phyloP scores from a whole-genome alignment of 106 monocot genomes.

The Dendrobium catenatum region DNA sequence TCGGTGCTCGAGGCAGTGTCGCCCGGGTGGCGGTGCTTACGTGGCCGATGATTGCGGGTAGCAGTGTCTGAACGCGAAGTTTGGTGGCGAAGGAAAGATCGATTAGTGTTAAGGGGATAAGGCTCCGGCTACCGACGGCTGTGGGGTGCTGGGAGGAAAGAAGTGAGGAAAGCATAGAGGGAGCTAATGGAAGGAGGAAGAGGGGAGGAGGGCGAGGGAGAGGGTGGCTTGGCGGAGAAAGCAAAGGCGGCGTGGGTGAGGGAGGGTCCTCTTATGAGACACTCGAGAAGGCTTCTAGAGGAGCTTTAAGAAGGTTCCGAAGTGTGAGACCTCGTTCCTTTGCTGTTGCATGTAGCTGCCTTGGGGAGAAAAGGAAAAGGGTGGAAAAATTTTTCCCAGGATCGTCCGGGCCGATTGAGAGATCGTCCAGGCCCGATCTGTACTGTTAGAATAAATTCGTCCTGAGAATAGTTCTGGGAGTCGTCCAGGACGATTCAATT shows the following conservation, averaged over 20 bases:
- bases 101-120: no score
- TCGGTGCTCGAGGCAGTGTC: constrained; percentile 44
- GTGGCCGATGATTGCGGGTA: constrained; percentile 58
- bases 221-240: background rate
- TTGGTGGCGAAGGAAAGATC: no score
- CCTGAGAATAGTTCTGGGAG: no score
- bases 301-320: constrained; percentile 8
- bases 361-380: no score
- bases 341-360: no score
- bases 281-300: constrained; percentile 11
- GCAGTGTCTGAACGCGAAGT: constrained; percentile 41
- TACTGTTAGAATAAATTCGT: no score
- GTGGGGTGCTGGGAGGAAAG: constrained; percentile 7
- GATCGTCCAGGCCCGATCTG: no score
- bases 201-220: constrained; percentile 13
- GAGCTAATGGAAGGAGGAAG: constrained; percentile 18
- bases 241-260: constrained; percentile 12
- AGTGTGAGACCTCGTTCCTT: no score
- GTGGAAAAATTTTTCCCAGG: no score
- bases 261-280: constrained; percentile 14
- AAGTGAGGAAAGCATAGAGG: constrained; percentile 13
- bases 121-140: background rate
- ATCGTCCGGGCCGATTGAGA: no score
- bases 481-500: no score
- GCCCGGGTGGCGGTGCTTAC: constrained; percentile 39